phyloP scores from a whole-genome alignment of 2,329 filamentous ascomycete species.

The Neonectria neomacrospora region DNA sequence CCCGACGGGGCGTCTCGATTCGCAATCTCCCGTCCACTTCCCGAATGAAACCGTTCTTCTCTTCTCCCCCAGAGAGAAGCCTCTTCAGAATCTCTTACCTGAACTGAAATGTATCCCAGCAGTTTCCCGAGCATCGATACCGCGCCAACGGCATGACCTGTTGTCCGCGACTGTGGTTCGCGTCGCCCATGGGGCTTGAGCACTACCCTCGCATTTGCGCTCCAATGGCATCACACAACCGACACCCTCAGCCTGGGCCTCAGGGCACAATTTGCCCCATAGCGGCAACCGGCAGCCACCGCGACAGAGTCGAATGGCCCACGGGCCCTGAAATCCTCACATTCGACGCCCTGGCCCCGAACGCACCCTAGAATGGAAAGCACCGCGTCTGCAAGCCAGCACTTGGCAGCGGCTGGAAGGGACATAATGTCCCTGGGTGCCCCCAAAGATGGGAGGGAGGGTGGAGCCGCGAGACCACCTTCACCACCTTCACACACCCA shows the following conservation, averaged over 20 bases:
- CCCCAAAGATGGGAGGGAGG: constrained; percentile 3
- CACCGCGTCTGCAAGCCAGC: constrained; percentile 17
- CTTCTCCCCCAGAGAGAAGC: background rate
- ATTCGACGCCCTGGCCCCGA: constrained; percentile 4
- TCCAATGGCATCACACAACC: constrained; percentile 20
- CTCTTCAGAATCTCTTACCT: background rate
- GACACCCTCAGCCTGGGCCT: too few relatives aligned
- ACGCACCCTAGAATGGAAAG: constrained; percentile 1
- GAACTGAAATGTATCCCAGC: background rate
- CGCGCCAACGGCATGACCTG: constrained; percentile 6
- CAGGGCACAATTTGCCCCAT: background rate
- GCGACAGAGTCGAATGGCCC: background rate
- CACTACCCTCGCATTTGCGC: constrained; percentile 18
- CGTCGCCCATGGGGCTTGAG: constrained; percentile 1
- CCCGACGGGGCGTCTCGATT: constrained; percentile 3
- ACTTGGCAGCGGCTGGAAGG: constrained; percentile 9
- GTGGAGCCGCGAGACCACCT: constrained; percentile 5
- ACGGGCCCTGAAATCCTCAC: background rate
- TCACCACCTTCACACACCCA: constrained; percentile 3
- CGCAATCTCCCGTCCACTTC: background rate
- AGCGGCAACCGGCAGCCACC: constrained; percentile 10
- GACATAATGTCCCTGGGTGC: background rate
- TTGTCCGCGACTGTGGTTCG: constrained; percentile 2
- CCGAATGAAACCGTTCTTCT: background rate
- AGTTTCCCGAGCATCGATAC: background rate